Evolutionary conservation across 2,329 filamentous ascomycete species (phyloP), one percentile per base, ranked within the genome.

Genomic region (Colletotrichum nymphaeae): DNA sequence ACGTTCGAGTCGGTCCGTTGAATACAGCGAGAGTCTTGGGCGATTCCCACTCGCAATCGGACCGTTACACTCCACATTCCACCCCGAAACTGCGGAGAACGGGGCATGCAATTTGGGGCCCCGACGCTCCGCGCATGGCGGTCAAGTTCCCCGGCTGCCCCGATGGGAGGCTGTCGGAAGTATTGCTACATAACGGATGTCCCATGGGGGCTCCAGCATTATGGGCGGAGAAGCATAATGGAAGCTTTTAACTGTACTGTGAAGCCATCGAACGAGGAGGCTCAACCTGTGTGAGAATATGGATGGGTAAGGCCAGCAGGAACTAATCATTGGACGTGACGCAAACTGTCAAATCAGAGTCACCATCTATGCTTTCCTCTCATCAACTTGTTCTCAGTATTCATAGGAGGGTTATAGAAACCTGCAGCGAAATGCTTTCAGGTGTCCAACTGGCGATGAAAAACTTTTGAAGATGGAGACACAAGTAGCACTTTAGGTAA

Each of bases 1-100:
- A 52, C 67, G 42, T 57, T 60, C 32, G 46, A 73, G 35, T 73
- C 71, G 71, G 71, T 62, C 71, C 71, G 67, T 71, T 66, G 56
- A 35, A 35, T 73, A 66, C 49, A 73, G 71, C 71, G 71, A 73
- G 49, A n/a, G 46, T 2, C 46, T 62, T 55, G 62, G 56, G 19
- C 35, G 14, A 32, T 30, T 49, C 56, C 60, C 37, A 52, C 32
- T 53, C 32, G 32, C 35, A 66, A 71, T 73, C 67, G 71, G 71
- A 66, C 71, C 71, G 67, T 73, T 71, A 24, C 32, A 26, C 5
- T 19, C 32, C 49, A 65, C 63, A n/a, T 55, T 30, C 22, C 52
- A 46, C 63, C 52, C 32, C 63, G 24, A 53, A 56, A 56, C 63
- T 65, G 56, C 55, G 67, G 67, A 46, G 67, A 57, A 60, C 56